These are phyloP conservation scores for Barbatosphaeria neglecta DNA, from an alignment of 495 filamentous ascomycete genomes.

Conservation along the genomic window DNA sequence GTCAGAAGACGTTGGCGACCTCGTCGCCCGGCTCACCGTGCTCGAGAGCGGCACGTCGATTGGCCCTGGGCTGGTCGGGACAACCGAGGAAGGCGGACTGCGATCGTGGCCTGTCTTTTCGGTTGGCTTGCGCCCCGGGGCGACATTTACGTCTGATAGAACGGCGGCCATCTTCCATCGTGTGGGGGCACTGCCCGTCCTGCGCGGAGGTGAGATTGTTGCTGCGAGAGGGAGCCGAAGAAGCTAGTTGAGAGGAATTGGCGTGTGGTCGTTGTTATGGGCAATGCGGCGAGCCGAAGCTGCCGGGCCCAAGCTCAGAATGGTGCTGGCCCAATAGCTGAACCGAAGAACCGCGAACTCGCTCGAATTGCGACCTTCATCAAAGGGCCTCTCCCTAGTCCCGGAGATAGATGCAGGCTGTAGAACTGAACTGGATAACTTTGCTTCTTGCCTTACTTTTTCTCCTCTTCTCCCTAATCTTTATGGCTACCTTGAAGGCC, in stretches of 20 bases:
- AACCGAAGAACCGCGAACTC: too few species aligned
- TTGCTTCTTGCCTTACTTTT: too few species aligned
- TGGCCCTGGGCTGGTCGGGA: not conserved
- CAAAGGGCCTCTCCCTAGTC: too few species aligned
- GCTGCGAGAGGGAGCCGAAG: not conserved
- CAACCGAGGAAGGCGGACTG: not conserved
- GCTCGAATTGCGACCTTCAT: too few species aligned
- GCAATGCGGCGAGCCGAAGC: not conserved
- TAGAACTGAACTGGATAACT: too few species aligned
- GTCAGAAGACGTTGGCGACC: slow-evolving; percentile 12
- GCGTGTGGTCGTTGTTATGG: too few species aligned
- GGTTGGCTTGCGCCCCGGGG: slow-evolving; percentile 7
- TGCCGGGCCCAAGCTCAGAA: not conserved
- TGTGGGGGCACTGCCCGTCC: slow-evolving; percentile 1
- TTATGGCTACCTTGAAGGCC: too few species aligned
- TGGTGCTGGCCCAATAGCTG: not conserved
- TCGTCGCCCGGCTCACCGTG: not conserved
- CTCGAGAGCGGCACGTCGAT: not conserved
- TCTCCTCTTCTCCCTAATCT: too few species aligned
- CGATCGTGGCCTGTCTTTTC: slow-evolving; percentile 7
- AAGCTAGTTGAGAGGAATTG: too few species aligned
- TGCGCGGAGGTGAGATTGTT: not conserved
- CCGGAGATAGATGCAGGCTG: too few species aligned
- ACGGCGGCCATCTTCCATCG: slow-evolving; percentile 18
- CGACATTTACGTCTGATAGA: slow-evolving; percentile 11